phyloP scores from a whole-genome alignment of 1,284 basidiomycete species.

The Trametes versicolor region DNA sequence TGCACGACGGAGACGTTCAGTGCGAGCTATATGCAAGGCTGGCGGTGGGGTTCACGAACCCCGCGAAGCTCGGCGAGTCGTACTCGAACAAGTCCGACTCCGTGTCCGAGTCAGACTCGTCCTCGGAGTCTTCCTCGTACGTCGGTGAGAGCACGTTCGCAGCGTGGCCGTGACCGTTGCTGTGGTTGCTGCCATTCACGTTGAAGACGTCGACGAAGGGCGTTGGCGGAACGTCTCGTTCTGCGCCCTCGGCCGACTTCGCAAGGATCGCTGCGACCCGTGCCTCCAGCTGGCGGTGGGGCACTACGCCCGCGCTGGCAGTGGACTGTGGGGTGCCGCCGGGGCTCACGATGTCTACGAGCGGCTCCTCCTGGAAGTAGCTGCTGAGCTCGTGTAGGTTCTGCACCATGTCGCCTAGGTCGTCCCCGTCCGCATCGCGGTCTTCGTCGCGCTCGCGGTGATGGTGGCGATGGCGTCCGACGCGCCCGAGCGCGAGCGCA shows the following conservation, averaged over 20 bases:
- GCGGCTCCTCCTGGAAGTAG: constrained; percentile 78
- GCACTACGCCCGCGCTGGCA: background rate
- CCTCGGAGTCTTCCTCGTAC: constrained; percentile 34
- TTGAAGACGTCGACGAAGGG: constrained; percentile 83
- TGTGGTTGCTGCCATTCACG: constrained; percentile 48
- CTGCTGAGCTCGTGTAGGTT: constrained; percentile 88
- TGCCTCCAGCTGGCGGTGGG: constrained; percentile 68
- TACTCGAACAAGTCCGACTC: constrained; percentile 33
- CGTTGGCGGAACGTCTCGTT: constrained; percentile 71
- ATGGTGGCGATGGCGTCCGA: background rate
- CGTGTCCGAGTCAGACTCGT: constrained; percentile 27
- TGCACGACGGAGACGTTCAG: background rate
- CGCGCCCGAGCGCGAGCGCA: constrained; percentile 33
- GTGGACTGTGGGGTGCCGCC: constrained; percentile 4
- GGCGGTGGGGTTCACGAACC: constrained; percentile 18
- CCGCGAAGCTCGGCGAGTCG: constrained; percentile 36
- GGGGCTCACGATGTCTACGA: constrained; percentile 54
- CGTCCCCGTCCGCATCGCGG: constrained; percentile 52
- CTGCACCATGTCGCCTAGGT: constrained; percentile 87
- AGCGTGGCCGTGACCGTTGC: background rate
- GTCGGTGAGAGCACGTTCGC: constrained; percentile 25
- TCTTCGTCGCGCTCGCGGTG: background rate
- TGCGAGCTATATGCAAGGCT: constrained; percentile 26
- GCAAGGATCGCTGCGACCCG: constrained; percentile 83
- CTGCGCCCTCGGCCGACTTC: constrained; percentile 69